A percentile compares a stretch with the other conserved stretches of the same genome.
phyloP scores from a whole-genome alignment of 129 eudicot genomes.

The Lactuca sativa region DNA sequence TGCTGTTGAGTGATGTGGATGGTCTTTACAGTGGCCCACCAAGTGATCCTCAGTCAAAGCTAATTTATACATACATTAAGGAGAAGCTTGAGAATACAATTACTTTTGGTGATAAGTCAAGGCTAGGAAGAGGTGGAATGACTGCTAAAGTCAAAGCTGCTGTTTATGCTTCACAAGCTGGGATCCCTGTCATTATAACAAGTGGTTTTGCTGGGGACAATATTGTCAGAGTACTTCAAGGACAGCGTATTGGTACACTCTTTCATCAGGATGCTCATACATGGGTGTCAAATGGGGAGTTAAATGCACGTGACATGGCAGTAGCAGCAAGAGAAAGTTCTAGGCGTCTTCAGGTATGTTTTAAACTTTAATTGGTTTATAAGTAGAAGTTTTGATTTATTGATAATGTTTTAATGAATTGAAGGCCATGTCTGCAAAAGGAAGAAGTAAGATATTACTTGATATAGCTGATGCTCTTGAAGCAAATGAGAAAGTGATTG shows the following conservation, averaged over 20 bases:
- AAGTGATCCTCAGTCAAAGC: constrained; percentile 72
- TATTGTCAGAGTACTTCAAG: constrained; percentile 61
- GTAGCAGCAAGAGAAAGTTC: constrained; percentile 82
- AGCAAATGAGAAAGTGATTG: constrained; percentile 64
- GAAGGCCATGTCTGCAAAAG: constrained; percentile 77
- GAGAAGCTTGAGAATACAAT: constrained; percentile 76
- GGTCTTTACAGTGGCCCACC: constrained; percentile 99
- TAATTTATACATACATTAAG: constrained; percentile 72
- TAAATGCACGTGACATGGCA: constrained; percentile 69
- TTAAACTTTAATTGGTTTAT: neutral
- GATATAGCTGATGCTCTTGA: constrained; percentile 89
- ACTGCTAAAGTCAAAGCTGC: constrained; percentile 99
- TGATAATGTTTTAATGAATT: constrained; percentile 26
- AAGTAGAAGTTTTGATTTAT: neutral
- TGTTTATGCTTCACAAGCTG: constrained; percentile 88
- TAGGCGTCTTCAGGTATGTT: constrained; percentile 62
- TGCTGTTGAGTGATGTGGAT: constrained; percentile 86
- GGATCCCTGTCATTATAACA: constrained; percentile 88
- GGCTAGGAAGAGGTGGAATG: constrained; percentile 99
- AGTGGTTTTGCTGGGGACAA: constrained; percentile 34
- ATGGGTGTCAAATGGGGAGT: constrained; percentile 52
- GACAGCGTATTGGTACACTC: constrained; percentile 63
- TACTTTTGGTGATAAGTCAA: constrained; percentile 93
- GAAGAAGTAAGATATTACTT: constrained; percentile 69
- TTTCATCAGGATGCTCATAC: constrained; percentile 73